phyloP scores from a whole-genome alignment of 371 early-diverging fungal species.

The Syncephalis fuscata region DNA sequence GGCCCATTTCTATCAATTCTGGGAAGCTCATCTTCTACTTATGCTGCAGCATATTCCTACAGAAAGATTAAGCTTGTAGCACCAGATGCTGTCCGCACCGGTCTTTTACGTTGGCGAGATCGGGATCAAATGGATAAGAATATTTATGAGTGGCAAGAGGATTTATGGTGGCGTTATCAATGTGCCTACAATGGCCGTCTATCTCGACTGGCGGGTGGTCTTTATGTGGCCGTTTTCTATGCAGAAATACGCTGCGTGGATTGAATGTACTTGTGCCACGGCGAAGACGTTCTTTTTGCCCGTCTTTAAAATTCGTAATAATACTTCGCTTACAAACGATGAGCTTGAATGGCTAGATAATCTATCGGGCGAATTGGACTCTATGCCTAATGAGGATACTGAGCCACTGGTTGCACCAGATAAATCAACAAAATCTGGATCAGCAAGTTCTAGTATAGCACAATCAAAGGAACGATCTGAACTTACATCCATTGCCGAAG shows the following conservation, averaged over 20 bases:
- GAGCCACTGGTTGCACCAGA: too few relatives aligned
- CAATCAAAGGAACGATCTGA: too few relatives aligned
- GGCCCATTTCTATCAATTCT: not conserved
- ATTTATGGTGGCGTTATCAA: too few relatives aligned
- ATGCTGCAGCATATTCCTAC: not conserved
- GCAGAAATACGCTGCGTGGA: slow-evolving; percentile 18
- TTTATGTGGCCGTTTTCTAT: slow-evolving; percentile 19
- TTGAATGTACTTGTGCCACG: slow-evolving; percentile 16
- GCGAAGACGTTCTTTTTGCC: slow-evolving; percentile 17
- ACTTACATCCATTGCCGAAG: not conserved
- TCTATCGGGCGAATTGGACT: not conserved
- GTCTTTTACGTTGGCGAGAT: not conserved
- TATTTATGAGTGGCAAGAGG: not conserved
- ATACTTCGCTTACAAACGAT: slow-evolving; percentile 5
- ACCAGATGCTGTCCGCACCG: not conserved
- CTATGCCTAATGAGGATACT: not conserved
- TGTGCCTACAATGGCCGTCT: slow-evolving; percentile 1
- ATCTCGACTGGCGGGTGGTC: slow-evolving; percentile 16
- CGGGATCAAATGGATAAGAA: not conserved
- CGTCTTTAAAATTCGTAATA: slow-evolving; percentile 15
- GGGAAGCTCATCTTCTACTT: not conserved
- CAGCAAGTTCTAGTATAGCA: too few relatives aligned
- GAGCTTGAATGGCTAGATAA: slow-evolving; percentile 11
- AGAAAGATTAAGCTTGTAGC: not conserved
- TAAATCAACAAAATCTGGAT: too few relatives aligned